phyloP scores from a whole-genome alignment of 2,329 filamentous ascomycete species.

The Clonostachys solani region DNA sequence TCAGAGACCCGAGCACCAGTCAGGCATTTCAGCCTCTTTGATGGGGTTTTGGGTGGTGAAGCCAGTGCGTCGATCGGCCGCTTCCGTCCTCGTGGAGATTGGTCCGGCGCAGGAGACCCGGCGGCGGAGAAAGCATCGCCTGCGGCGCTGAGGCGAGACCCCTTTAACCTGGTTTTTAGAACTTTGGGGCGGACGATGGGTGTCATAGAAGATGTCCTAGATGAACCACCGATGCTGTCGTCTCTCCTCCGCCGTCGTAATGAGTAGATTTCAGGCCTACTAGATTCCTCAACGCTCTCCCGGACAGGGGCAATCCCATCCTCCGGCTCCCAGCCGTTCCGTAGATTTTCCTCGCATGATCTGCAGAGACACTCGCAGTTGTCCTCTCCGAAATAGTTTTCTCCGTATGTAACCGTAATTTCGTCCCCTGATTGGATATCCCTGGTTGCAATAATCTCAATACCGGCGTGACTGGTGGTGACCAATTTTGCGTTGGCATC shows the following conservation, averaged over 20 bases:
- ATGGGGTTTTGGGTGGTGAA: constrained; percentile 51
- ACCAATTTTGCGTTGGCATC: constrained; percentile 84
- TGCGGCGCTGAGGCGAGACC: constrained; percentile 20
- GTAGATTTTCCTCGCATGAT: constrained; percentile 71
- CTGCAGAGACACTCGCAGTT: constrained; percentile 93
- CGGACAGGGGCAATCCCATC: constrained; percentile 39
- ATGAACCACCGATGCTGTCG: constrained; percentile 42
- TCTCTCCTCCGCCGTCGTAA: constrained; percentile 50
- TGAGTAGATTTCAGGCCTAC: constrained; percentile 44
- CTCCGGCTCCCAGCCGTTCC: constrained; percentile 77
- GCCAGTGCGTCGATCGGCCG: constrained; percentile 37
- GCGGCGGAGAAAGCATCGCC: constrained; percentile 25
- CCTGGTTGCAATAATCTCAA: constrained; percentile 81
- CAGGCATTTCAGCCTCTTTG: constrained; percentile 40
- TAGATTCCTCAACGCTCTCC: constrained; percentile 47
- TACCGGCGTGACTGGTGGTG: constrained; percentile 78
- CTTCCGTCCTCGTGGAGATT: constrained; percentile 25
- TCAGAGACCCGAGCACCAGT: constrained; percentile 19
- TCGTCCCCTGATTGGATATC: constrained; percentile 87
- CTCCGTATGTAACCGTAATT: constrained; percentile 93
- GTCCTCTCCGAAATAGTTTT: constrained; percentile 91
- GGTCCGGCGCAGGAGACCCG: constrained; percentile 17
- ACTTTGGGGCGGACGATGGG: constrained; percentile 51
- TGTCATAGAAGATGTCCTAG: constrained; percentile 52
- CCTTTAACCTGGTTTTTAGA: constrained; percentile 28